phyloP scores from a whole-genome alignment of 441 rosid species.

The Erodium texanum region DNA sequence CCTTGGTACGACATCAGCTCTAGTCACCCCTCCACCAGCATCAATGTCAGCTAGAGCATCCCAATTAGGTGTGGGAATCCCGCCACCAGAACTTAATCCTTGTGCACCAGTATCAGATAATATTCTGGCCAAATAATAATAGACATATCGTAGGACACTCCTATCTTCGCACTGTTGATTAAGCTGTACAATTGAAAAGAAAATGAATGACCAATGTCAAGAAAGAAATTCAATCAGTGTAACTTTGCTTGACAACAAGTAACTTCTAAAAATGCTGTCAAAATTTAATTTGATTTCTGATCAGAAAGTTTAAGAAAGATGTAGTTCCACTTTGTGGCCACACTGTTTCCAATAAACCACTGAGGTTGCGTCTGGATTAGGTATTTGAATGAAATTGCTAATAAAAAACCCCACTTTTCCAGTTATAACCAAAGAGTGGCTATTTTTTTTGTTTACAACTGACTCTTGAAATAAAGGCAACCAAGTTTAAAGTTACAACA shows the following conservation, averaged over 20 bases:
- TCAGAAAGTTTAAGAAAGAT: not conserved
- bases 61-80: conserved; percentile 99
- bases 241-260: not conserved
- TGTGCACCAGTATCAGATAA: conserved; percentile 78
- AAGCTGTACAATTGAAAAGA: conserved; percentile 45
- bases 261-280: not conserved
- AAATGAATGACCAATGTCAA: not conserved
- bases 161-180: conserved; percentile 94
- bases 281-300: not conserved
- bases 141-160: conserved; percentile 88
- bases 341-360: not conserved
- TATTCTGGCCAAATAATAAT: conserved; percentile 95
- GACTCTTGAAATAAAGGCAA: not conserved
- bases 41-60: conserved; percentile 98
- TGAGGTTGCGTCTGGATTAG: not conserved
- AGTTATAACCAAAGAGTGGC: not conserved
- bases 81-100: conserved; percentile 94
- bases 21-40: conserved; percentile 94
- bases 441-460: not conserved
- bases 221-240: conserved; percentile 4
- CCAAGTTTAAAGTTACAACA: not conserved
- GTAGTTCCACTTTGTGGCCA: not conserved
- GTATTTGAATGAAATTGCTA: not conserved
- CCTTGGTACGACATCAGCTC: conserved; percentile 96
- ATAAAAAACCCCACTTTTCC: not conserved